Percentiles rank a stretch among this genome's conserved stretches.
These are phyloP conservation scores for Daucus carota DNA, from an alignment of 129 eudicot genomes.

Conservation along the genomic window DNA sequence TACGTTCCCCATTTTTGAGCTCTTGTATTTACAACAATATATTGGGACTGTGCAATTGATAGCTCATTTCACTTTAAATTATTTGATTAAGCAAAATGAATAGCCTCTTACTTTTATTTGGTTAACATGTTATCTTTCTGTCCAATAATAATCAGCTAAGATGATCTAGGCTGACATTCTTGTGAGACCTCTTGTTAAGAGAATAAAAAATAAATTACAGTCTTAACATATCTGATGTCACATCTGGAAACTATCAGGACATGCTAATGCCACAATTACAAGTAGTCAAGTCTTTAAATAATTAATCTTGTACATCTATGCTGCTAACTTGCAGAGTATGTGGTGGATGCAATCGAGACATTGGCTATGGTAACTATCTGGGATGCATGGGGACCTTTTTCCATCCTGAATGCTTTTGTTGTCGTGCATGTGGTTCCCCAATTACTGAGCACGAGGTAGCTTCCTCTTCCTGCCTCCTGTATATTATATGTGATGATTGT, in stretches of 20 bases:
- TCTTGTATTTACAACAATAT: neutral
- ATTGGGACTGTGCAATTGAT: neutral
- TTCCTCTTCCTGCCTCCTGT: neutral
- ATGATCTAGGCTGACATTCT: neutral
- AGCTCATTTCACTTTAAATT: neutral
- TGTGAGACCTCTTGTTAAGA: neutral
- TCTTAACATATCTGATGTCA: neutral
- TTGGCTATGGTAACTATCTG: conserved; percentile 83
- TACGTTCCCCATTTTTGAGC: neutral
- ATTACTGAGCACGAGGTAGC: conserved; percentile 90
- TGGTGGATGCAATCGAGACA: conserved; percentile 82
- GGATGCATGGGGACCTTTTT: conserved; percentile 95
- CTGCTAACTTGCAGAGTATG: conserved; percentile 51
- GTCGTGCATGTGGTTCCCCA: conserved; percentile 74
- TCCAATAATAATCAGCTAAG: neutral
- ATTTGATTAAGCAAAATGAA: neutral
- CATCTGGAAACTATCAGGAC: neutral
- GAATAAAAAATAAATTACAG: neutral
- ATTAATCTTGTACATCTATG: conserved; percentile 19
- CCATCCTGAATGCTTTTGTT: conserved; percentile 86
- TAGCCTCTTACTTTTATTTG: neutral
- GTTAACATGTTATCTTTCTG: no score
- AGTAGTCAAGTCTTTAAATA: neutral
- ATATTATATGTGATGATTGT: neutral
- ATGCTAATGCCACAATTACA: conserved; percentile 1